Conservation (phyloP, 1,284 basidiomycete species). For the Moesziomyces parantarcticus region DNA sequence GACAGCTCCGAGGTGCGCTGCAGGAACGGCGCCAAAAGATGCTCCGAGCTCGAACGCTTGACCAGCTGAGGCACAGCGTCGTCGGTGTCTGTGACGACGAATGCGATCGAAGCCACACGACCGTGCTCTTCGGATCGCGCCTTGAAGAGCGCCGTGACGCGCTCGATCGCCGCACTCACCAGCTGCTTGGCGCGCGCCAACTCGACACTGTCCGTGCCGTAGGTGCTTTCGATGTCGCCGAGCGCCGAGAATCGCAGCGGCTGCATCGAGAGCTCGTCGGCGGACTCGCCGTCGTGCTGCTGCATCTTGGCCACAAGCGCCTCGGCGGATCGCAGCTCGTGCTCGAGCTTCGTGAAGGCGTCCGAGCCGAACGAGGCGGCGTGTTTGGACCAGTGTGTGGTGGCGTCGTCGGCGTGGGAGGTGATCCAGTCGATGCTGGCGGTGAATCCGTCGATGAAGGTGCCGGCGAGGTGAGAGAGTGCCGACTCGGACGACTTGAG, state of each 20-base stretch:
- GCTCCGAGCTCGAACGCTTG: constrained; percentile 22
- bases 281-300: not conserved
- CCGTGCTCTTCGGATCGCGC: constrained; percentile 26
- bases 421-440: constrained; percentile 42
- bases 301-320: constrained; percentile 28
- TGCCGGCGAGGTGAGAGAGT: constrained; percentile 31
- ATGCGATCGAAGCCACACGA: constrained; percentile 32
- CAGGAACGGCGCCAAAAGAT: constrained; percentile 26
- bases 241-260: constrained; percentile 49
- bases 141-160: constrained; percentile 22
- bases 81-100: constrained; percentile 36
- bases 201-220: constrained; percentile 37
- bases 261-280: constrained; percentile 34
- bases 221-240: constrained; percentile 33
- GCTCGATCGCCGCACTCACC: constrained; percentile 28
- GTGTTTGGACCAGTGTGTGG: constrained; percentile 29
- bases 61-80: constrained; percentile 4
- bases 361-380: constrained; percentile 29
- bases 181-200: constrained; percentile 28
- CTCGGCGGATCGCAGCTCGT: constrained; percentile 36
- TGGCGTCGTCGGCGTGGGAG: constrained; percentile 4
- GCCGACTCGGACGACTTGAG: constrained; percentile 34
- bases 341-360: constrained; percentile 35
- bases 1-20: constrained; percentile 15
- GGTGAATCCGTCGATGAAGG: constrained; percentile 33